Evolutionary conservation across 148 eudicot genomes (phyloP).

Genomic region (Cornus suecica): DNA sequence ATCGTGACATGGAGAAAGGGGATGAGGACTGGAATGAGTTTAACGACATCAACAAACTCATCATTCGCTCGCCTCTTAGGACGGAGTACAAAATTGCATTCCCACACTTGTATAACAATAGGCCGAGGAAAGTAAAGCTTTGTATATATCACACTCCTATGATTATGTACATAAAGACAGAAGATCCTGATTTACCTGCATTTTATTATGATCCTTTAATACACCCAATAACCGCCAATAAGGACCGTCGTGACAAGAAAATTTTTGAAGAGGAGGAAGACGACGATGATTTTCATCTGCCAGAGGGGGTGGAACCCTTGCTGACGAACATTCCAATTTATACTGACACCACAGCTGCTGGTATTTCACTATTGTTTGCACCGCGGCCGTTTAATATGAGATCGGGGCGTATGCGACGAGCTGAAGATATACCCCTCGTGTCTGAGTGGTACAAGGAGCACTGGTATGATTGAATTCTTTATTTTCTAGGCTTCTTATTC

Average conservation of each 20-base stretch:
- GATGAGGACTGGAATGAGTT: conserved; percentile 99
- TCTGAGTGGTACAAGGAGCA: conserved; percentile 99
- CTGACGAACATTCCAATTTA: conserved; percentile 66
- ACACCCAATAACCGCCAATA: conserved; percentile 77
- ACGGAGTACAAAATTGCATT: conserved; percentile 95
- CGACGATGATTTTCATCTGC: conserved; percentile 81
- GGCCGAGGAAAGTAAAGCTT: conserved; percentile 96
- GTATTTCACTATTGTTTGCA: conserved; percentile 86
- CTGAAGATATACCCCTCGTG: conserved; percentile 97
- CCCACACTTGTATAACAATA: conserved; percentile 95
- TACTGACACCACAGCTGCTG: conserved; percentile 98
- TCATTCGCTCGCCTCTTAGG: conserved; percentile 93
- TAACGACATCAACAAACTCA: conserved; percentile 95
- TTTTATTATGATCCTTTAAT: conserved; percentile 97
- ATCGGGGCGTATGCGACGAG: conserved; percentile 93
- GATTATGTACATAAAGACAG: conserved; percentile 93
- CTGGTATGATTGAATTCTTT: conserved; percentile 47
- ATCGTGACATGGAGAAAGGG: conserved; percentile 99
- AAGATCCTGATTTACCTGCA: conserved; percentile 99
- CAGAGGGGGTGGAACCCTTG: conserved; percentile 89
- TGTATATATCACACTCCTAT: conserved; percentile 94
- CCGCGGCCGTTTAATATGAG: conserved; percentile 98
- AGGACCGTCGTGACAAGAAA: conserved; percentile 71
- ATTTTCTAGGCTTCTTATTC: neutral
- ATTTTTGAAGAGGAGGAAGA: conserved; percentile 73